phyloP scores from a whole-genome alignment of 257 asterid genomes.

The Mentha longifolia region DNA sequence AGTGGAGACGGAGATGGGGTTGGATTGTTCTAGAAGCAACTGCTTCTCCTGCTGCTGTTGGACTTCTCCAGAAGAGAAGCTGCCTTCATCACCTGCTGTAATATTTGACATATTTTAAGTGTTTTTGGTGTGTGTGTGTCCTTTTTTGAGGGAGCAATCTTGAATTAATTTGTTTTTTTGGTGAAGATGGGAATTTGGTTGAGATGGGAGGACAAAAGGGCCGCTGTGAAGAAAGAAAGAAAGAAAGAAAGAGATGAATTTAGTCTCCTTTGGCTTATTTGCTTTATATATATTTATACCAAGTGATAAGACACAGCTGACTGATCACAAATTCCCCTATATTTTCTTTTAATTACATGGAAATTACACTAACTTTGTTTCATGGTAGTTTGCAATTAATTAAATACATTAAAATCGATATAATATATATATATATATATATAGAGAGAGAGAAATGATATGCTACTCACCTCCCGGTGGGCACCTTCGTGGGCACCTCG shows the following conservation, averaged over 20 bases:
- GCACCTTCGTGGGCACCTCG: too few relatives aligned
- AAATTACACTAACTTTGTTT: too few relatives aligned
- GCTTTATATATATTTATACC: constrained; percentile 44
- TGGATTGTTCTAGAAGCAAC: background rate
- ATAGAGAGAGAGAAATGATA: too few relatives aligned
- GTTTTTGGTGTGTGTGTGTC: too few relatives aligned
- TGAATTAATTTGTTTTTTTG: too few relatives aligned
- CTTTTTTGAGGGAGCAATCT: too few relatives aligned
- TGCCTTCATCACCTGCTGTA: constrained; percentile 57
- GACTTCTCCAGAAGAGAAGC: constrained; percentile 60
- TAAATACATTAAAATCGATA: too few relatives aligned
- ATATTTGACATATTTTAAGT: constrained; percentile 43
- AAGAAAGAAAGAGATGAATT: constrained; percentile 30
- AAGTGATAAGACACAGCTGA: constrained; percentile 46
- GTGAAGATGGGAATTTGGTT: too few relatives aligned
- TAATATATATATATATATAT: too few relatives aligned
- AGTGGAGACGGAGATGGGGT: constrained; percentile 29
- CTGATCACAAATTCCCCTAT: constrained; percentile 32
- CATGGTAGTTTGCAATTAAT: background rate
- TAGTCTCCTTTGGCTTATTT: constrained; percentile 71
- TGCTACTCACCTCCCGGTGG: too few relatives aligned
- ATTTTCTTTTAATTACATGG: background rate
- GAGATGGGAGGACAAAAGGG: constrained; percentile 48
- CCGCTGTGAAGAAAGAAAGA: constrained; percentile 39
- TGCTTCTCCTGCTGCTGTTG: constrained; percentile 42